A percentile compares a stretch with the other conserved stretches of the same genome.
These are phyloP conservation scores for Ustilago sp. DNA, from an alignment of 1,284 basidiomycete species.

Conservation along the genomic window DNA sequence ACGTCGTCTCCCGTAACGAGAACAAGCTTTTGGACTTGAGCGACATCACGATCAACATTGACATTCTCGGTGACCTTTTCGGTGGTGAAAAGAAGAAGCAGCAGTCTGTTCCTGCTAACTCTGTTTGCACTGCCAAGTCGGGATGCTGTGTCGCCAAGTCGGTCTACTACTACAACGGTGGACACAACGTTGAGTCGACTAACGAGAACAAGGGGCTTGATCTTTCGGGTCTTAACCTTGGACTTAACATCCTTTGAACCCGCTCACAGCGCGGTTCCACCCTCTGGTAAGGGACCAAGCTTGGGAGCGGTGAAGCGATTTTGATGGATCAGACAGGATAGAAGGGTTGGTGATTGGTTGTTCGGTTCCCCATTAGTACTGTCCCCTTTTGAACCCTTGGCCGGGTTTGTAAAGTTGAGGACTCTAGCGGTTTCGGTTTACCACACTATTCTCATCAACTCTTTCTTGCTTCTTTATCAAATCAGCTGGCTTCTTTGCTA, in stretches of 20 bases:
- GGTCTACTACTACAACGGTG: slow-evolving; percentile 53
- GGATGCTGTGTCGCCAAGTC: slow-evolving; percentile 46
- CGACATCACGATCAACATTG: slow-evolving; percentile 38
- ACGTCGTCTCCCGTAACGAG: slow-evolving; percentile 41
- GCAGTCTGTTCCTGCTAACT: slow-evolving; percentile 28
- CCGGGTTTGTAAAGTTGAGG: not conserved
- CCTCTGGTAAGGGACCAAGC: not conserved
- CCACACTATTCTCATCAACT: not conserved
- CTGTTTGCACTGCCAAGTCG: slow-evolving; percentile 23
- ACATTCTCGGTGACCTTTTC: slow-evolving; percentile 28
- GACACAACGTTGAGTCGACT: slow-evolving; percentile 37
- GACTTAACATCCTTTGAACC: slow-evolving; percentile 37
- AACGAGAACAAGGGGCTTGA: slow-evolving; percentile 50
- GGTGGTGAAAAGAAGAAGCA: slow-evolving; percentile 23
- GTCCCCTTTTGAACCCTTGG: slow-evolving; percentile 3
- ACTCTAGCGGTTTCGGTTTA: not conserved
- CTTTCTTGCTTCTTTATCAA: not conserved
- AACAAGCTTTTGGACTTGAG: slow-evolving; percentile 48
- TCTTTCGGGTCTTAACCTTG: slow-evolving; percentile 38
- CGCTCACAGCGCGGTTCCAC: no score
- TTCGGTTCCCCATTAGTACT: not conserved
- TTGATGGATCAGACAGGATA: not conserved
- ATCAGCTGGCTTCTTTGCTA: not conserved
- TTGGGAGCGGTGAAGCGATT: not conserved
- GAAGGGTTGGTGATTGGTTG: not conserved